Evolutionary conservation across 169 alveolate genomes (phyloP).

Genomic region (Theileria parva): DNA sequence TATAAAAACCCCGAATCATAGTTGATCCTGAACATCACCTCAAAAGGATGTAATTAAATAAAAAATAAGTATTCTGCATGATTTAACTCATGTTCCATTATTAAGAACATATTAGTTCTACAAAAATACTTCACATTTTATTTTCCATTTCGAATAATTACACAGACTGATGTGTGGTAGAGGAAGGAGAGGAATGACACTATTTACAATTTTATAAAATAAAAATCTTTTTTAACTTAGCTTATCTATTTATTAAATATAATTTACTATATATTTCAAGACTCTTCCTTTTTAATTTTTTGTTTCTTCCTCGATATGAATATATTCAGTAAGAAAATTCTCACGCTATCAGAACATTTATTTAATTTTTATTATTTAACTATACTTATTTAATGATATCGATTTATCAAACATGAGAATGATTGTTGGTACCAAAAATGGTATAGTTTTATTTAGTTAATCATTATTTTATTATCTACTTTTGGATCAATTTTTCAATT

Average conservation of each 20-base stretch:
- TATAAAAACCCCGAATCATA: not conserved
- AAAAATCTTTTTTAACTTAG: too few relatives aligned
- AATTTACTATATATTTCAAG: too few relatives aligned
- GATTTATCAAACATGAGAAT: not conserved
- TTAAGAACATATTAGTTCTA: not conserved
- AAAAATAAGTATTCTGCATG: not conserved
- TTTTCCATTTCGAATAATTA: not conserved
- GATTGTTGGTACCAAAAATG: not conserved
- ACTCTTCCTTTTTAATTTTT: too few relatives aligned
- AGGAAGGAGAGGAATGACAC: too few relatives aligned
- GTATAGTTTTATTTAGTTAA: not conserved
- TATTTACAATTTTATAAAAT: too few relatives aligned
- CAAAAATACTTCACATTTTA: not conserved
- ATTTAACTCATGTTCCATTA: not conserved
- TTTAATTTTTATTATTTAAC: too few relatives aligned
- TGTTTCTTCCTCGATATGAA: too few relatives aligned
- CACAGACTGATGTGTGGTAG: not conserved
- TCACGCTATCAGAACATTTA: too few relatives aligned
- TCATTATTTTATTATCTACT: not conserved
- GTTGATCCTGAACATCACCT: not conserved
- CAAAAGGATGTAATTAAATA: not conserved
- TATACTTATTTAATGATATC: too few relatives aligned
- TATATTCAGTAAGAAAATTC: too few relatives aligned
- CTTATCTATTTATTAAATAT: too few relatives aligned
- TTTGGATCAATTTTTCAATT: not conserved